A percentile compares a stretch with the other conserved stretches of the same genome.
These are phyloP conservation scores for Drechslerella stenobrocha DNA, from an alignment of 2,329 filamentous ascomycete genomes.

Conservation along the genomic window DNA sequence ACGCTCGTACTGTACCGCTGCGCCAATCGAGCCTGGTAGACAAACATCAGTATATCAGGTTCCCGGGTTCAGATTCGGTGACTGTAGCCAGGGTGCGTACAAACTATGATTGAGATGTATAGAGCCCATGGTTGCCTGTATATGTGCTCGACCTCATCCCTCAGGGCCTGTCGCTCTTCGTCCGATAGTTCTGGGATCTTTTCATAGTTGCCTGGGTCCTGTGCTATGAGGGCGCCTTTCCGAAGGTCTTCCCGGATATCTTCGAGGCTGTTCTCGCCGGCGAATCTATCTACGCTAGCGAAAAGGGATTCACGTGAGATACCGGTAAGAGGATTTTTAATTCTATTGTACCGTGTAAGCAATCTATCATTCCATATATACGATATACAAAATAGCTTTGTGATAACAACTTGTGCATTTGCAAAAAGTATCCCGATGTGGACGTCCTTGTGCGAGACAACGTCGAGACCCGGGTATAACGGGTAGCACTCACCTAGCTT, in stretches of 20 bases:
- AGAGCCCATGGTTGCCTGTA: slow-evolving; percentile 68
- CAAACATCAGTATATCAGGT: no score
- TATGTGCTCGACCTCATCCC: slow-evolving; percentile 67
- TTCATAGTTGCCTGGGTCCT: slow-evolving; percentile 68
- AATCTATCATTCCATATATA: neutral
- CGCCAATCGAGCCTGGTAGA: slow-evolving; percentile 63
- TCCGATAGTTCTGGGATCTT: slow-evolving; percentile 65
- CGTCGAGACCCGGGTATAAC: no score
- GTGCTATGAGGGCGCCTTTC: slow-evolving; percentile 73
- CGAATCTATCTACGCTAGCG: slow-evolving; percentile 65
- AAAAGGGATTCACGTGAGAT: slow-evolving; percentile 61
- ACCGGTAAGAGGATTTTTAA: slow-evolving; percentile 64
- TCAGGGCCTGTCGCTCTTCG: slow-evolving; percentile 64
- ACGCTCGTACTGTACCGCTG: slow-evolving; percentile 62
- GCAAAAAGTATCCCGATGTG: no score
- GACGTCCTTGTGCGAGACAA: no score
- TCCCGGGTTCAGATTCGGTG: no score
- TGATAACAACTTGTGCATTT: neutral
- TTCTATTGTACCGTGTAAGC: slow-evolving; percentile 55
- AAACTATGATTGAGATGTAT: slow-evolving; percentile 69
- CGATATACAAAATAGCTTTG: slow-evolving; percentile 1
- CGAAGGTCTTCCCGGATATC: slow-evolving; percentile 65
- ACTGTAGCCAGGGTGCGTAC: slow-evolving; percentile 52
- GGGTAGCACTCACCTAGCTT: slow-evolving; percentile 44
- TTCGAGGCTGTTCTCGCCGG: slow-evolving; percentile 63